Percentiles rank a stretch among this genome's conserved stretches.
Evolutionary conservation across 352 stramenopile species (phyloP).

Genomic region (Globisporangium orthogonon): DNA sequence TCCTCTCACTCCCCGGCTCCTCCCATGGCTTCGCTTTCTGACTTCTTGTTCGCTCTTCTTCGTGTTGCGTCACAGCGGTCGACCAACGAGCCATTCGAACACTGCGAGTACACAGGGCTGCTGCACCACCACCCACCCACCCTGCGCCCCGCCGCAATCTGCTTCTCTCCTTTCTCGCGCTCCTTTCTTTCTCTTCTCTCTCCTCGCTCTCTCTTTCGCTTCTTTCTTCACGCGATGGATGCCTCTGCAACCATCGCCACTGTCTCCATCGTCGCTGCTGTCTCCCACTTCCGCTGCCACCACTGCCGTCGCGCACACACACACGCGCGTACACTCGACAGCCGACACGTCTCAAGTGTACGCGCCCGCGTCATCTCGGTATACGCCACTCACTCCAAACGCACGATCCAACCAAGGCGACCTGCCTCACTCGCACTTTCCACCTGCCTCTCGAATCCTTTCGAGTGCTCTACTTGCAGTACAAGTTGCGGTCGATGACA

Average conservation of each 20-base stretch:
- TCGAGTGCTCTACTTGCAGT: constrained; percentile 85
- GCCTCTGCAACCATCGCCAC: too few relatives aligned
- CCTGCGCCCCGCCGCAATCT: background rate
- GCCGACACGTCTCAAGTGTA: background rate
- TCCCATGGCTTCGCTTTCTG: constrained; percentile 1
- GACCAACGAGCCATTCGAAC: too few relatives aligned
- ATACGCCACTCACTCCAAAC: background rate
- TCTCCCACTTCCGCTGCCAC: too few relatives aligned
- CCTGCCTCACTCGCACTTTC: background rate
- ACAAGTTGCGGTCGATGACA: constrained; percentile 97
- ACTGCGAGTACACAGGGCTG: background rate
- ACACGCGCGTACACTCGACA: background rate
- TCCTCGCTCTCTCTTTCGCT: background rate
- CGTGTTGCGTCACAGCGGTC: too few relatives aligned
- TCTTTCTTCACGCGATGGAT: background rate
- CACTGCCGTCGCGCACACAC: background rate
- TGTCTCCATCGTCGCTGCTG: too few relatives aligned
- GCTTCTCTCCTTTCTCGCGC: background rate
- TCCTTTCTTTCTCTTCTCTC: background rate
- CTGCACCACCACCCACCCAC: constrained; percentile 3
- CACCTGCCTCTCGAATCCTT: background rate
- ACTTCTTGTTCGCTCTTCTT: background rate
- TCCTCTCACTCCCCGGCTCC: background rate
- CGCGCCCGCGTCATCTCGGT: background rate
- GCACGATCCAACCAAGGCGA: background rate